Evolutionary conservation across 2,329 filamentous ascomycete genomes (phyloP), one percentile per base, ranked within the genome.

Genomic region (Fusarium acutatum): DNA sequence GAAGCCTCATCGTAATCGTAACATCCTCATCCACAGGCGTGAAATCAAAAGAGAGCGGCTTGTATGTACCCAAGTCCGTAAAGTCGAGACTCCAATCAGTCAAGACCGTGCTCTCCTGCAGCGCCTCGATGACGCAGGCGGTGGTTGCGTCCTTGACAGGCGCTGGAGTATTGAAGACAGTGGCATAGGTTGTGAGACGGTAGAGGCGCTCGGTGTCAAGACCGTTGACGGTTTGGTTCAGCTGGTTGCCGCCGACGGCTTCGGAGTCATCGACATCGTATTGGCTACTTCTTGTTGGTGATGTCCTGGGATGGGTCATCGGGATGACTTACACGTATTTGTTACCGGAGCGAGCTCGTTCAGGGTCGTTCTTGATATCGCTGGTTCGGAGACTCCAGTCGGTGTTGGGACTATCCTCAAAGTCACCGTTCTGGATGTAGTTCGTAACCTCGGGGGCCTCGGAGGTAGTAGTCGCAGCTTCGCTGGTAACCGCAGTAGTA

Each of bases 191-290:
- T 1, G 26, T 20, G 3, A 68, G 40, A 5, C 47, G 54, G 35
- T 47, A 68, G 18, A 43, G 53, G 0, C 17, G 44, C 2, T 11
- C 4, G 2, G 10, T n/a, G 0, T 37, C 7, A 12, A 67, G 28
- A 6, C 6, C 62, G 7, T 32, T 47, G 26, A 67, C 17, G 11
- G 54, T 67, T 18, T 67, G 63, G 26, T 67, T 67, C 13, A 67
- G 10, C 2, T 37, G 15, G 1, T 67, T 61, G 3, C 52, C 64
- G 3, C 64, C 62, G 17, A 38, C 3, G 6, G 61, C 61, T 6
- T 17, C 18, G 10, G 11, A 26, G 7, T 60, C 14, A 26, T 20
- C 20, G 0, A 46, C 28, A 7, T 38, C 18, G 22, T 60, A 67
- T 17, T 35, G 13, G 1, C 63, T 67, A 24, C 3, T 17, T 15